These are phyloP conservation scores for Penicillium polonicum DNA, from an alignment of 2,329 filamentous ascomycete genomes.

Conservation along the genomic window DNA sequence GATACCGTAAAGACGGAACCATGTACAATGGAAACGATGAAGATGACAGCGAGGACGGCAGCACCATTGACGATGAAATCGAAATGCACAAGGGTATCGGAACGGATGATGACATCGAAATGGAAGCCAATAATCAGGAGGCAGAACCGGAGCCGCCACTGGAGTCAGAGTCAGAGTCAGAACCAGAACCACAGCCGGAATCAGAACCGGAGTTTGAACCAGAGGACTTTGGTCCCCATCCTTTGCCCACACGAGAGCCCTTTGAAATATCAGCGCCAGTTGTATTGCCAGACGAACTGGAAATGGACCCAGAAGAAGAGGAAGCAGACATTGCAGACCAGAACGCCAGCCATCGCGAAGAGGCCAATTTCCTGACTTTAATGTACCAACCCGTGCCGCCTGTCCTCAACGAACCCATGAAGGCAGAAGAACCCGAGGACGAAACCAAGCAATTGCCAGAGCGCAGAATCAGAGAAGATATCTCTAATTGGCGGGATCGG, in stretches of 20 bases:
- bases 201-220: background rate
- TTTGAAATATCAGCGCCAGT: background rate
- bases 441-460: slow-evolving; percentile 24
- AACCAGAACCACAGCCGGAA: background rate
- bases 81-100: slow-evolving; percentile 3
- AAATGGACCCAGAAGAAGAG: slow-evolving; percentile 40
- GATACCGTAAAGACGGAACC: slow-evolving; percentile 3
- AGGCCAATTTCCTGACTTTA: slow-evolving; percentile 46
- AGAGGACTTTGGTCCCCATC: background rate
- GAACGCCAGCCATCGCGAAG: slow-evolving; percentile 45
- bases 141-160: background rate
- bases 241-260: background rate
- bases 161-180: background rate
- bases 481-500: slow-evolving; percentile 50
- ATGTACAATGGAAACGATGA: slow-evolving; percentile 33
- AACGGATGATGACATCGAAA: slow-evolving; percentile 6
- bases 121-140: background rate
- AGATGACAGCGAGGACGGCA: slow-evolving; percentile 31
- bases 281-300: slow-evolving; percentile 13
- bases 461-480: slow-evolving; percentile 37
- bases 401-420: slow-evolving; percentile 19
- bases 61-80: slow-evolving; percentile 11
- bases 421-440: slow-evolving; percentile 22
- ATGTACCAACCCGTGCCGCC: slow-evolving; percentile 34
- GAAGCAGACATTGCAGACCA: slow-evolving; percentile 52